Base-by-base conservation (phyloP, 352 stramenopile genomes). In the Phytopythium oedochilum region DNA sequence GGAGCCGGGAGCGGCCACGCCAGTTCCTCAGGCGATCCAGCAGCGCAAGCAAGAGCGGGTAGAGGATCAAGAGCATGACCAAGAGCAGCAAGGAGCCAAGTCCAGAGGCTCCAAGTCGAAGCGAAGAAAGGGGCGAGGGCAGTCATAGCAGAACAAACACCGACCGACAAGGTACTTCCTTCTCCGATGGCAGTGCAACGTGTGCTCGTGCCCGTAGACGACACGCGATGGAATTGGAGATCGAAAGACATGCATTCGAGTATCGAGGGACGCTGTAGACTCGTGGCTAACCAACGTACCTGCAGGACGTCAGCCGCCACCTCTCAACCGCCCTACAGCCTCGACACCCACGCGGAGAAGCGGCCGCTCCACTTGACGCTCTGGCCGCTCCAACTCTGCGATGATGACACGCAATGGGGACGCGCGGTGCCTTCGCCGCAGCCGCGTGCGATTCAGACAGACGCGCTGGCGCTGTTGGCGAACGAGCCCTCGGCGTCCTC, bases 401-500 rank as follows among this genome's bases (percentile, higher is more conserved):
- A 45, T 11, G 39, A 45, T 26, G 22, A 12, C 17, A 35, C 14
- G 1, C 40, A n/a, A 32, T 23, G 5, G 1, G 25, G n/a, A 20
- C 25, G 12, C 11, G 44, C 28, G 26, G 44, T 38, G 4, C 29
- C 28, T 35, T 20, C 44, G 7, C 18, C 34, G n/a, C 26, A 1
- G 23, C 18, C 28, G 7, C 28, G 5, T 35, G 0, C 3, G n/a
- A 35, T 23, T 52, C 23, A 73, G 46, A 71, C 66, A 36, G 69
- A 65, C 22, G 36, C 35, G 18, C 47, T 55, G 52, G 48, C 44
- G 50, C 53, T 40, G 39, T 87, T 89, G 32, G 68, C 66, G 51
- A 89, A 89, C 20, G 69, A 67, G 55, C 74, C 74, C 63, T 92
- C 73, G 39, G 71, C 73, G 36, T 69, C 59, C n/a, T 80, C 71